phyloP scores from a whole-genome alignment of 1,139 yeast species.

The Lodderomyces pseudojiufengensis region DNA sequence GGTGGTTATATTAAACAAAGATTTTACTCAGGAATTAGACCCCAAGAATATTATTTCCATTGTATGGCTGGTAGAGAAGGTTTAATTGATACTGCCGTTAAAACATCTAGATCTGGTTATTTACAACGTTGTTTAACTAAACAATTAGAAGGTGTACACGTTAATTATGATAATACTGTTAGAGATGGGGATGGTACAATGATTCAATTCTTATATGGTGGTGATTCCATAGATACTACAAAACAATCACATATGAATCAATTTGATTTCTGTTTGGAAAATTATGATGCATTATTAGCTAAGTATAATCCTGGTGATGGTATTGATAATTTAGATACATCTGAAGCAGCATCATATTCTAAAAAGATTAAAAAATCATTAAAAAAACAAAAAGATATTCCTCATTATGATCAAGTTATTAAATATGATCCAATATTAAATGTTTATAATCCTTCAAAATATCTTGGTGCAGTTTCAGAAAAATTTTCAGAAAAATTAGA shows the following conservation, averaged over 20 bases:
- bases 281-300: slow-evolving; percentile 79
- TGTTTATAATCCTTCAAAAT: slow-evolving; percentile 81
- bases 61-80: slow-evolving; percentile 99
- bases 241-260: slow-evolving; percentile 93
- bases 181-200: slow-evolving; percentile 94
- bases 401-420: slow-evolving; percentile 58
- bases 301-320: slow-evolving; percentile 84
- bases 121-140: slow-evolving; percentile 97
- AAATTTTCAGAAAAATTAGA: slow-evolving; percentile 81
- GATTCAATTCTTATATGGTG: slow-evolving; percentile 95
- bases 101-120: slow-evolving; percentile 97
- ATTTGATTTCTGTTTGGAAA: slow-evolving; percentile 89
- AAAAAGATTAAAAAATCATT: slow-evolving; percentile 77
- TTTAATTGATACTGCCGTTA: slow-evolving; percentile 98
- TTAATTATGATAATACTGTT: slow-evolving; percentile 90
- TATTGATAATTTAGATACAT: slow-evolving; percentile 75
- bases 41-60: slow-evolving; percentile 99
- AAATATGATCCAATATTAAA: slow-evolving; percentile 91
- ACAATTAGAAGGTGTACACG: slow-evolving; percentile 96
- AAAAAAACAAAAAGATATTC: slow-evolving; percentile 60
- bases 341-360: slow-evolving; percentile 70
- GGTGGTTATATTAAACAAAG: slow-evolving; percentile 98
- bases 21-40: slow-evolving; percentile 95
- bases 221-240: slow-evolving; percentile 92
- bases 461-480: slow-evolving; percentile 91